Conservation (phyloP, 495 filamentous ascomycete species). For the Neurospora africana region DNA sequence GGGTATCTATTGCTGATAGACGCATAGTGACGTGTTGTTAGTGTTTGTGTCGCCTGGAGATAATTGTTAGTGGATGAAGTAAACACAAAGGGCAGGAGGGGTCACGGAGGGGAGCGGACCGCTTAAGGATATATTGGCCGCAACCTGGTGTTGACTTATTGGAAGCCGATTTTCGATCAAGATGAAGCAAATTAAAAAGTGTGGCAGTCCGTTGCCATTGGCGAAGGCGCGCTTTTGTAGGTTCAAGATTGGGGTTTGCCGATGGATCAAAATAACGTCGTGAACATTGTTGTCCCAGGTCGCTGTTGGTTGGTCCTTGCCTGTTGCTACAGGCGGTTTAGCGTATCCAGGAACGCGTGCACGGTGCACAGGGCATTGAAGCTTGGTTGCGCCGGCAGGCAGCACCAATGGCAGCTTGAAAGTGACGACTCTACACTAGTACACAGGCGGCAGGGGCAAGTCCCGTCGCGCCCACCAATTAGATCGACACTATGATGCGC, state of each 20-base stretch:
- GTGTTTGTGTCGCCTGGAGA: background rate
- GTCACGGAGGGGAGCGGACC: background rate
- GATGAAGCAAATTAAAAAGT: background rate
- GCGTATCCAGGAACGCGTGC: background rate
- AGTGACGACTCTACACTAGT: too few species aligned
- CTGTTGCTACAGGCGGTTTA: background rate
- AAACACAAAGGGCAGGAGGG: background rate
- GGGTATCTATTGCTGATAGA: slow-evolving; percentile 36
- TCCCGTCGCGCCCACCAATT: background rate
- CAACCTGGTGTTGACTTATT: background rate
- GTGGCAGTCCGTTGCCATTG: background rate
- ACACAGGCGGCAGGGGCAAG: background rate
- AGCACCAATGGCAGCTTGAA: background rate
- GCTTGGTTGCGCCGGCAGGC: background rate
- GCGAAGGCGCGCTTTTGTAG: background rate
- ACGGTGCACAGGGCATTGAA: background rate
- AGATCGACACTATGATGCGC: background rate
- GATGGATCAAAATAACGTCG: background rate
- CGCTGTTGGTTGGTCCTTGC: background rate
- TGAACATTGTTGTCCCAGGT: background rate
- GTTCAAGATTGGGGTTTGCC: background rate
- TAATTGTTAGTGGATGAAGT: background rate
- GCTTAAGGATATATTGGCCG: background rate
- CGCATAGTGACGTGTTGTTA: slow-evolving; percentile 12
- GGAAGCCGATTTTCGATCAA: background rate